Evolutionary conservation across 225 moss, liverwort and hornwort species (phyloP), one percentile per base, ranked within the genome.

Genomic region (Marchantia polymorpha): DNA sequence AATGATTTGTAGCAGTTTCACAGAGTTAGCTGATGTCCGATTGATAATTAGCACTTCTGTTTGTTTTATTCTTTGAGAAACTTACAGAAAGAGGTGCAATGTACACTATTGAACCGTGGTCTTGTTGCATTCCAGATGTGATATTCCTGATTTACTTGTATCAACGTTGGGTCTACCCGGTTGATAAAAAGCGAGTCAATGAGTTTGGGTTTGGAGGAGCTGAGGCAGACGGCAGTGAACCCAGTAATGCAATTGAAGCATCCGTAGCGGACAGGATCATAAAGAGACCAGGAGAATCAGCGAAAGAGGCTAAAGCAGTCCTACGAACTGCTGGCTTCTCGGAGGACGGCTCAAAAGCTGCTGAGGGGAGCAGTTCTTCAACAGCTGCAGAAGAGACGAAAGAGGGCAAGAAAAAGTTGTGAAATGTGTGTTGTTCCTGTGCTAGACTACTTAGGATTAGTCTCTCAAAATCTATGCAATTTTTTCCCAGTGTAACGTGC

Each of bases 151-250:
- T 96, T 25, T 96, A 94, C 81, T 77, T 96, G 79, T 96, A 96
- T 86, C 96, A 96, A 82, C 88, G 94, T 80, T 96, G 92, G 92
- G 85, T 84, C 66, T 96, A 96, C 84, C 96, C 96, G 27, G 96
- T 96, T 27, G 96, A 96, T 79, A 91, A 90, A 88, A 94, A 91
- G 81, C 89, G 96, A 75, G 84, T 94, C 69, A 96, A 96, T 75
- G 96, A 96, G 87, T 96, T 96, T 84, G 96, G 96, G 52, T 94
- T 94, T 79, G 96, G 96, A 55, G 96, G 96, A 78, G 81, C 76
- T 58, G 96, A 96, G 12, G 80, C 48, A 15, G 89, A 90, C 77
- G 86, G 80, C 72, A 79, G 73, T 16, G 89, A 79, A 75, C 83
- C 78, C 67, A 78, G 60, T 16, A 81, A 58, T 50, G 75, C 82